A percentile compares a stretch with the other conserved stretches of the same genome.
Evolutionary conservation across 164 flowering plant species (phyloP).

Genomic region (Cinnamomum chago): DNA sequence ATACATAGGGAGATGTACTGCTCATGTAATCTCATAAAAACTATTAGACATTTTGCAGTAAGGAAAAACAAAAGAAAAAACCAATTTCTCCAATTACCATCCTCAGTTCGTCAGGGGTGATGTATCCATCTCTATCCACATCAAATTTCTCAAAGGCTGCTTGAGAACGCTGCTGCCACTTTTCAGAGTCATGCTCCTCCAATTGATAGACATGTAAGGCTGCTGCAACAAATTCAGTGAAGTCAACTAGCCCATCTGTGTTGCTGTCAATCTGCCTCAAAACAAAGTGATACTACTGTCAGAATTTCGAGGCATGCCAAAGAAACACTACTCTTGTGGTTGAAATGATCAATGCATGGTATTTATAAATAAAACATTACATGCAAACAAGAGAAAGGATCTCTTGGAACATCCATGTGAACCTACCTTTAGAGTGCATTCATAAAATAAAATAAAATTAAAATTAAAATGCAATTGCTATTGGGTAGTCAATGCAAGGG

Average conservation of each 20-base stretch:
- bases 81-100: conserved; percentile 43
- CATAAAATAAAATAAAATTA: too few species aligned
- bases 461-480: background rate
- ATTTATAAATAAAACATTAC: background rate
- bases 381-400: background rate
- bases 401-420: background rate
- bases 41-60: background rate
- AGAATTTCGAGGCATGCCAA: background rate
- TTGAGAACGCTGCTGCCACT: conserved; percentile 75
- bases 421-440: background rate
- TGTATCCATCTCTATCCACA: conserved; percentile 88
- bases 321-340: background rate
- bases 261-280: conserved; percentile 85
- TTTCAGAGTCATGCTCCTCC: conserved; percentile 80
- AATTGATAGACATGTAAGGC: conserved; percentile 89
- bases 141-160: conserved; percentile 96
- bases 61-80: background rate
- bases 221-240: conserved; percentile 95
- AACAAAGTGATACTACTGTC: conserved; percentile 1
- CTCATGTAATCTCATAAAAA: background rate
- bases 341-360: background rate
- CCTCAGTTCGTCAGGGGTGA: conserved; percentile 89
- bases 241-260: conserved; percentile 95
- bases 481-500: too few species aligned
- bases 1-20: background rate